Evolutionary conservation across 140 eudicot species (phyloP), one percentile per base, ranked within the genome.

Genomic region (Oenanthe javanica): DNA sequence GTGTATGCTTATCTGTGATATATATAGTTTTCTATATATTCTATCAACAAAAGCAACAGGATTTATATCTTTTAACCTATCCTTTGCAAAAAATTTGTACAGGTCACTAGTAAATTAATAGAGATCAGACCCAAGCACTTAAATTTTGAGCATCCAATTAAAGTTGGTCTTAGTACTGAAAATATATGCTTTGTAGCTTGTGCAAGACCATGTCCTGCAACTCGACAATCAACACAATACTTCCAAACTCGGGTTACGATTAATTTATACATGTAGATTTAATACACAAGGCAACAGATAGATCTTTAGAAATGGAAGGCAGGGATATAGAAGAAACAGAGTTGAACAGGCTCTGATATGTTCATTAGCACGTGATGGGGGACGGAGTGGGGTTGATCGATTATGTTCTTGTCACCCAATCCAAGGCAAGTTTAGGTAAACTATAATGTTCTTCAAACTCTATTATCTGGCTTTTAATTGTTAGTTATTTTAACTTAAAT

Each of bases 321-420:
- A 71, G 69, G 47, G 79, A 67, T 79, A n/a, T 61, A n/a, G 59
- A 76, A 15, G 78, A 64, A 69, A 80, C 50, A 16, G 74, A 71
- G 79, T 52, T 11, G 61, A 51, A 55, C 79, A 36, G 78, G 77
- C 77, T 63, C 31, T 12, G 76, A 0, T 72, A 80, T 77, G 86
- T 82, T 84, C 51, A 81, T 86, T 83, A 78, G 87, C 96, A 93
- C 96, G 92, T 93, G 98, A 87, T 72, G 82, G 85, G 87, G 92
- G 90, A 84, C 90, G 86, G 50, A 75, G 72, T 80, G 77, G 78
- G 83, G 79, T 81, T 82, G 83, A 79, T 81, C 79, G 47, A 83
- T 88, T 80, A 43, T 75, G 88, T 83, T 84, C 54, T 83, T 91
- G 96, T 89, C 93, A 85, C 91, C 87, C 87, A 49, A 84, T 82